A percentile compares a stretch with the other conserved stretches of the same genome.
phyloP scores from a whole-genome alignment of 352 stramenopile genomes.

The Globisporangium echinulatum region DNA sequence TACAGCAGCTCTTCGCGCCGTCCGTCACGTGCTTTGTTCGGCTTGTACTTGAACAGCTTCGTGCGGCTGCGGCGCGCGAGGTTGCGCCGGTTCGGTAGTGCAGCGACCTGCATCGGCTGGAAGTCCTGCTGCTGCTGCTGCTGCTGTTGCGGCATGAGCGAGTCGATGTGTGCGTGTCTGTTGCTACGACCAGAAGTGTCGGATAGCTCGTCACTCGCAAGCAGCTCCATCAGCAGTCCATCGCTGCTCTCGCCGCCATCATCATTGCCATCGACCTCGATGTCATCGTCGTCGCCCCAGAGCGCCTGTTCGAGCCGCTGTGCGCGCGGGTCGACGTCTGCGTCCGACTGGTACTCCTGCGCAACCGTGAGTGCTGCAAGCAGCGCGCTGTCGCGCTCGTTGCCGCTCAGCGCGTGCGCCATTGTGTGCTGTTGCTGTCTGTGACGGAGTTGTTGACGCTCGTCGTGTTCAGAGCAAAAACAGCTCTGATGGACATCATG shows the following conservation, averaged over 20 bases:
- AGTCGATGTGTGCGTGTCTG: background rate
- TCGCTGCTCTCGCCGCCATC: background rate
- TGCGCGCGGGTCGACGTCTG: background rate
- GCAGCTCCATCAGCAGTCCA: conserved; percentile 1
- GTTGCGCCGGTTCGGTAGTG: conserved; percentile 5
- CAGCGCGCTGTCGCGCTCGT: background rate
- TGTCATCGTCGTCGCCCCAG: conserved; percentile 8
- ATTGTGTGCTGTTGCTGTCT: background rate
- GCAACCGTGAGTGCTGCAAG: conserved; percentile 1
- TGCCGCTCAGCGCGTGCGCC: background rate
- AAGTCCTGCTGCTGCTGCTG: background rate
- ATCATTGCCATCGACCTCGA: background rate
- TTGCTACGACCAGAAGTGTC: no score
- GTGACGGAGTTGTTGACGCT: background rate
- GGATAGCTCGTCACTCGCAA: background rate
- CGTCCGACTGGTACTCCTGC: background rate
- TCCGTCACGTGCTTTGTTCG: conserved; percentile 30
- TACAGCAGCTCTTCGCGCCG: conserved; percentile 37
- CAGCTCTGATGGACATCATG: background rate
- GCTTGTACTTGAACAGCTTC: conserved; percentile 26
- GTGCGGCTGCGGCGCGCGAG: conserved; percentile 10
- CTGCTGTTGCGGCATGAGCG: background rate
- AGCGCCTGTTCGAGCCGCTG: conserved; percentile 9
- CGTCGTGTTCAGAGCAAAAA: background rate
- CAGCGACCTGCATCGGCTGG: conserved; percentile 6